Conservation (phyloP, 805 yeast genomes). For the Saturnispora dispora region DNA sequence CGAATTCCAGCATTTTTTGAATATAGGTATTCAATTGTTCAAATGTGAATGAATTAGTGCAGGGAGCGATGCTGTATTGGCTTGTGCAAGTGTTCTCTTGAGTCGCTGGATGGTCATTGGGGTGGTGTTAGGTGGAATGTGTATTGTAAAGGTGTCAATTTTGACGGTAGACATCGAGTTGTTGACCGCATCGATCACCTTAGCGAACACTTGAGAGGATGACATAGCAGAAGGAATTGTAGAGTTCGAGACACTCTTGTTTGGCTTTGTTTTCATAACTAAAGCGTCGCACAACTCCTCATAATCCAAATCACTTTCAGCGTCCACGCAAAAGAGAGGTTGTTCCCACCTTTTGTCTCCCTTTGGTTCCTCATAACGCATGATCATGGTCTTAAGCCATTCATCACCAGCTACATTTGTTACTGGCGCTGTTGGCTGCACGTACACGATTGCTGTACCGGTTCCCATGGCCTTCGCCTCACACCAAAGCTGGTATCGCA, state of each 20-base stretch:
- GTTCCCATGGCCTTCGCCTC: constrained; percentile 83
- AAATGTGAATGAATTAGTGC: constrained; percentile 6
- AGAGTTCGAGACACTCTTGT: constrained; percentile 6
- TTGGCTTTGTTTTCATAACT: constrained; percentile 3
- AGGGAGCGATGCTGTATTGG: background rate
- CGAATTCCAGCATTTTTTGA: background rate
- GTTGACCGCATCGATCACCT: background rate
- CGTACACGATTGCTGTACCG: constrained; percentile 74
- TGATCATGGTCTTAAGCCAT: constrained; percentile 55
- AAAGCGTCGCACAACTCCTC: constrained; percentile 51
- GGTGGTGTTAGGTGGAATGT: constrained; percentile 2
- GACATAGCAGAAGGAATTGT: constrained; percentile 4
- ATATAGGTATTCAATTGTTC: background rate
- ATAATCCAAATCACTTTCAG: constrained; percentile 49
- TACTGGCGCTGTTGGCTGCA: constrained; percentile 39
- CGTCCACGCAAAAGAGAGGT: constrained; percentile 68
- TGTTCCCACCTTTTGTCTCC: constrained; percentile 86
- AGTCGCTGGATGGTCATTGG: constrained; percentile 1
- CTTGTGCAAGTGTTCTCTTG: constrained; percentile 1
- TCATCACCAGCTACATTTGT: constrained; percentile 46
- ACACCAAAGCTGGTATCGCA: constrained; percentile 86
- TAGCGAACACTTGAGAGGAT: background rate
- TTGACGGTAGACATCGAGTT: background rate
- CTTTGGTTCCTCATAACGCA: constrained; percentile 92
- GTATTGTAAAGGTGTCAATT: background rate